A percentile compares a stretch with the other conserved stretches of the same genome.
These are phyloP conservation scores for Wickerhamomyces kurtzmanii DNA, from an alignment of 805 yeast species.

Conservation along the genomic window DNA sequence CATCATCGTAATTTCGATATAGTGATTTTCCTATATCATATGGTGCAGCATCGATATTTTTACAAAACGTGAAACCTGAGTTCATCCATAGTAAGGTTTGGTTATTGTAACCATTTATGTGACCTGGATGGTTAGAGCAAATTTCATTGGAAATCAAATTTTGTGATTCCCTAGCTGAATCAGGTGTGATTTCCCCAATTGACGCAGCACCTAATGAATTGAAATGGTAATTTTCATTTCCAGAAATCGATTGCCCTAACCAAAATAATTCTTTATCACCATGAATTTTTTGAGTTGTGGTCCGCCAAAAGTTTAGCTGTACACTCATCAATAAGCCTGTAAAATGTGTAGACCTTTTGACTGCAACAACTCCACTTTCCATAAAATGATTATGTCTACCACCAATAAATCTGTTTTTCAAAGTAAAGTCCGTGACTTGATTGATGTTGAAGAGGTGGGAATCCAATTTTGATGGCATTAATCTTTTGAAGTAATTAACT, in stretches of 20 bases:
- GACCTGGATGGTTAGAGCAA: conserved; percentile 58
- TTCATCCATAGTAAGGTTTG: conserved; percentile 22
- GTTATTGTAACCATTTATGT: conserved; percentile 36
- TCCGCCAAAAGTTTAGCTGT: conserved; percentile 25
- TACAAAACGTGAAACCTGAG: conserved; percentile 59
- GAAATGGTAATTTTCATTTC: conserved; percentile 26
- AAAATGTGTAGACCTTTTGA: conserved; percentile 18
- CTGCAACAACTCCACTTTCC: conserved; percentile 28
- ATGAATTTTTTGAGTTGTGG: conserved; percentile 40
- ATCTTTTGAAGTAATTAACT: conserved; percentile 28
- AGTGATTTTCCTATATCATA: conserved; percentile 27
- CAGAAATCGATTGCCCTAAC: conserved; percentile 46
- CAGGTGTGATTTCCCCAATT: conserved; percentile 21
- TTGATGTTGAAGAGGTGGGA: conserved; percentile 18
- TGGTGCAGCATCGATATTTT: conserved; percentile 23
- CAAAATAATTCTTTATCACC: conserved; percentile 78
- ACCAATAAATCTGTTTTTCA: conserved; percentile 26
- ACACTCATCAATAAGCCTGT: conserved; percentile 12
- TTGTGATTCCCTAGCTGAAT: conserved; percentile 9
- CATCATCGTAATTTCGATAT: conserved; percentile 16
- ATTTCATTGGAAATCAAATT: conserved; percentile 24
- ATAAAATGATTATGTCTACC: conserved; percentile 16
- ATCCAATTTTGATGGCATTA: conserved; percentile 31
- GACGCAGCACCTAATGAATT: conserved; percentile 25
- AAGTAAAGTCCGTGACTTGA: conserved; percentile 22